These are phyloP conservation scores for Saccharomyces hybrid DNA, from an alignment of 1,139 yeast genomes.

Conservation along the genomic window DNA sequence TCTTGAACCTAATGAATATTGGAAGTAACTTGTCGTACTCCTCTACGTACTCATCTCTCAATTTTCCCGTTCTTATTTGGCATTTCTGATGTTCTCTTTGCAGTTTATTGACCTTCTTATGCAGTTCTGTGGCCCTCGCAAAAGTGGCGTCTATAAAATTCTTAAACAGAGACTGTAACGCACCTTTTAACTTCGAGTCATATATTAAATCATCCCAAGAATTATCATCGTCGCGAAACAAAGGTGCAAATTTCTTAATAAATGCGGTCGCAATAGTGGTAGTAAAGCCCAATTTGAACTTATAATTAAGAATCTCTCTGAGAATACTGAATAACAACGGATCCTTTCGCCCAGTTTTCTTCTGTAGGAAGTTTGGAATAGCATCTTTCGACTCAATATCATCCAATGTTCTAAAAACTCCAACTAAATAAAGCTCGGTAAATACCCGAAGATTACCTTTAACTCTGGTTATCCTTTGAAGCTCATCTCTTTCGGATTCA, in stretches of 20 bases:
- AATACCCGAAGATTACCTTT: slow-evolving; percentile 47
- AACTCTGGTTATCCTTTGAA: slow-evolving; percentile 38
- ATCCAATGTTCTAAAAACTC: slow-evolving; percentile 42
- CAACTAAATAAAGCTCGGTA: slow-evolving; percentile 58
- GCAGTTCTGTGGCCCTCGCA: slow-evolving; percentile 33
- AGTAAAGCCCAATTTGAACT: slow-evolving; percentile 42
- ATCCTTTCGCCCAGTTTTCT: slow-evolving; percentile 29
- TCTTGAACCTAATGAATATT: slow-evolving; percentile 40
- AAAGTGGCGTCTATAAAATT: slow-evolving; percentile 44
- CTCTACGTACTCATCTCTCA: slow-evolving; percentile 44
- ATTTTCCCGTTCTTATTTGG: slow-evolving; percentile 59
- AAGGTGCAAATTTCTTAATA: slow-evolving; percentile 41
- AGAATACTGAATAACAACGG: slow-evolving; percentile 44
- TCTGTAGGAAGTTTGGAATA: slow-evolving; percentile 36
- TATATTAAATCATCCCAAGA: slow-evolving; percentile 18
- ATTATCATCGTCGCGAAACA: slow-evolving; percentile 26
- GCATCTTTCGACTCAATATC: slow-evolving; percentile 33
- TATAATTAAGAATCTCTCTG: slow-evolving; percentile 47
- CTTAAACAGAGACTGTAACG: slow-evolving; percentile 35
- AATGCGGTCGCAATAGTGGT: slow-evolving; percentile 43
- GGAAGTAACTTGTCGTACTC: slow-evolving; percentile 37
- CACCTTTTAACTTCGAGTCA: slow-evolving; percentile 19
- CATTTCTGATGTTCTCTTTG: slow-evolving; percentile 42
- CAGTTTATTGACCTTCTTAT: slow-evolving; percentile 34
- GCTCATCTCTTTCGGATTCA: slow-evolving; percentile 40